phyloP scores from a whole-genome alignment of 805 yeast species.

The Candida golubevii region DNA sequence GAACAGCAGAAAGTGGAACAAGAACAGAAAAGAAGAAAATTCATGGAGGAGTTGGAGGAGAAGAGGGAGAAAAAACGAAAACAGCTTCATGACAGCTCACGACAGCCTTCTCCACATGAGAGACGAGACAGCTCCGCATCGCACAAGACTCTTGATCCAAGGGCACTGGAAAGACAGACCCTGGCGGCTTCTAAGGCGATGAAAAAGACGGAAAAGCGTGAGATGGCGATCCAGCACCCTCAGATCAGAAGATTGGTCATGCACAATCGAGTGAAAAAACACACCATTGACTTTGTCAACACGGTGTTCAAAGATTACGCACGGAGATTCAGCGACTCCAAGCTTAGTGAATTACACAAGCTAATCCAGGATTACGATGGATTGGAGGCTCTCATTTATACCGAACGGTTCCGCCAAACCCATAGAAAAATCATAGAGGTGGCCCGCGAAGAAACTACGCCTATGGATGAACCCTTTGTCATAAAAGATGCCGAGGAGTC shows the following conservation, averaged over 20 bases:
- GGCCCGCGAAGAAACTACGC: constrained; percentile 3
- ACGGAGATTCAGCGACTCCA: constrained; percentile 4
- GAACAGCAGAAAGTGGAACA: too few species aligned
- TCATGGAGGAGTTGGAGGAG: too few species aligned
- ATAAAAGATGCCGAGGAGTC: constrained; percentile 13
- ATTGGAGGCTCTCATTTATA: neutral
- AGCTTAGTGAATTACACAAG: neutral
- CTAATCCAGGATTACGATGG: constrained; percentile 5
- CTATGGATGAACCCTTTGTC: constrained; percentile 16
- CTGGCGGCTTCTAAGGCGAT: neutral
- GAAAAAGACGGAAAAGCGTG: neutral
- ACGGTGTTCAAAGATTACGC: constrained; percentile 8
- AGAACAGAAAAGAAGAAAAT: too few species aligned
- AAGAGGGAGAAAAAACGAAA: too few species aligned
- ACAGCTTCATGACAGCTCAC: too few species aligned
- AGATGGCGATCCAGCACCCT: constrained; percentile 12
- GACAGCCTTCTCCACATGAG: too few species aligned
- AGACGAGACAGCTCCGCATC: too few species aligned
- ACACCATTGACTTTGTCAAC: constrained; percentile 13
- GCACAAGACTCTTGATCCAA: constrained; percentile 5
- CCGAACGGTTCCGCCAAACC: neutral
- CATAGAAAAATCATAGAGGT: neutral
- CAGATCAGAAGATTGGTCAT: constrained; percentile 12
- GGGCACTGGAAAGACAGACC: neutral
- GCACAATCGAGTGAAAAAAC: constrained; percentile 4